Evolutionary conservation across 257 asterid genomes (phyloP), one percentile per base, ranked within the genome.

Genomic region (Anisodus tanguticus): DNA sequence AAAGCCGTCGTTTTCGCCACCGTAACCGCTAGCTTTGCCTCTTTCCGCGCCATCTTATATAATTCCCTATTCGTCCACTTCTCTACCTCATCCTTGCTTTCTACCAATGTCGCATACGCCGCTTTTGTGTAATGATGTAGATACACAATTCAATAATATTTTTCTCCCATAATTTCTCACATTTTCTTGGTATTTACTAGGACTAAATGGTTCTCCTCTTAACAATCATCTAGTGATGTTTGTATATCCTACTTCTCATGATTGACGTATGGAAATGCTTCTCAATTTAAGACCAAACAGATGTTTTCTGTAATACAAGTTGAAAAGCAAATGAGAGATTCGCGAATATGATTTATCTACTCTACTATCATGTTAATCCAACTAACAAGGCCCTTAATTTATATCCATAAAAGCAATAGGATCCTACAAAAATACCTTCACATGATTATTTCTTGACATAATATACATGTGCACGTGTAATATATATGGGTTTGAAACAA

Each of bases 331-430:
- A 51, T 26, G 47, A 76, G 81, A 76, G 15, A 31, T 26, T 53
- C 63, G 51, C 6, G 81, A 51, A 51, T 26, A 76, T 0, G 26
- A 76, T 37, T 51, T 26, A 26, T 76, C 47, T 26, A 76, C 62
- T 76, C 58, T 12, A 76, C 81, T 76, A 76, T 76, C 81, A 51
- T 76, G 47, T 26, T 53, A 47, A 53, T 72, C 60, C 9, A 53
- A 76, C 47, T 76, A 19, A 51, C 19, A 3, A 76, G 63, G 64
- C 64, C 51, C 6, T 31, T 31, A 31, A 31, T 51, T 51, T 26
- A 51, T 13, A 26, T 76, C 35, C 35, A 1, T 31, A 31, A 51
- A 76, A 51, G 81, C 22, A 76, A 76, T 53, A 51, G 45, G 26
- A 51, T 37, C 63, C 63, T 51, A 76, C 45, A 26, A 51, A 76